Percentiles rank a stretch among this genome's conserved stretches.
phyloP scores from a whole-genome alignment of 1,284 basidiomycete species.

The Boletus chippewaensis region DNA sequence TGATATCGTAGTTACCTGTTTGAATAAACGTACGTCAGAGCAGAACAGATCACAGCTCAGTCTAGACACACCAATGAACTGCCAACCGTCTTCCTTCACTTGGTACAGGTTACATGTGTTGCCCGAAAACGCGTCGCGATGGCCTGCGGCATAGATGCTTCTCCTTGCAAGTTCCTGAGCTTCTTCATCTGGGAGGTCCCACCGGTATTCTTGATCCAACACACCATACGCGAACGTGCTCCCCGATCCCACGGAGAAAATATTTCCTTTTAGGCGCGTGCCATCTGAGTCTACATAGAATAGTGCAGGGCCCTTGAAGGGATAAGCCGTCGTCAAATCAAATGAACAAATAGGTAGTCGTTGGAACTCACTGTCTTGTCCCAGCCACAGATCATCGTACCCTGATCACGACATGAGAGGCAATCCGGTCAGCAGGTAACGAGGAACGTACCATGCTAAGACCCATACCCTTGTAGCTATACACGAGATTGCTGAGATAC shows the following conservation, averaged over 20 bases:
- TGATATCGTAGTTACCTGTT: constrained; percentile 75
- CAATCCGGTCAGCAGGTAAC: background rate
- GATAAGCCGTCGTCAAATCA: background rate
- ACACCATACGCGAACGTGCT: constrained; percentile 99
- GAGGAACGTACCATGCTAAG: constrained; percentile 81
- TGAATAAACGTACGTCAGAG: constrained; percentile 12
- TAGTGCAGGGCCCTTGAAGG: constrained; percentile 77
- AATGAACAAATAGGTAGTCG: constrained; percentile 2
- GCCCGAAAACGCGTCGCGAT: constrained; percentile 97
- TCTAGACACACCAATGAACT: constrained; percentile 70
- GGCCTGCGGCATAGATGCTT: constrained; percentile 96
- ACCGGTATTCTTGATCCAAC: constrained; percentile 92
- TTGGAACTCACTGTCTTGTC: constrained; percentile 81
- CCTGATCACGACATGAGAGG: constrained; percentile 42
- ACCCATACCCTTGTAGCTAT: constrained; percentile 99
- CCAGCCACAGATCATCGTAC: constrained; percentile 99
- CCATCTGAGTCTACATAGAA: constrained; percentile 99
- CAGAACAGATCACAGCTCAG: background rate
- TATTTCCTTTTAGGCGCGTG: constrained; percentile 88
- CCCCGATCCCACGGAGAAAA: constrained; percentile 98
- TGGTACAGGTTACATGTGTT: constrained; percentile 96
- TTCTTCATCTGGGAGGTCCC: constrained; percentile 91
- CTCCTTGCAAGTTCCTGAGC: constrained; percentile 92
- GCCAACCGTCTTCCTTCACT: constrained; percentile 91
- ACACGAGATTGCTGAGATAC: constrained; percentile 95